Evolutionary conservation across 805 yeast genomes (phyloP).

Genomic region (Nakazawaea wyomingensis): DNA sequence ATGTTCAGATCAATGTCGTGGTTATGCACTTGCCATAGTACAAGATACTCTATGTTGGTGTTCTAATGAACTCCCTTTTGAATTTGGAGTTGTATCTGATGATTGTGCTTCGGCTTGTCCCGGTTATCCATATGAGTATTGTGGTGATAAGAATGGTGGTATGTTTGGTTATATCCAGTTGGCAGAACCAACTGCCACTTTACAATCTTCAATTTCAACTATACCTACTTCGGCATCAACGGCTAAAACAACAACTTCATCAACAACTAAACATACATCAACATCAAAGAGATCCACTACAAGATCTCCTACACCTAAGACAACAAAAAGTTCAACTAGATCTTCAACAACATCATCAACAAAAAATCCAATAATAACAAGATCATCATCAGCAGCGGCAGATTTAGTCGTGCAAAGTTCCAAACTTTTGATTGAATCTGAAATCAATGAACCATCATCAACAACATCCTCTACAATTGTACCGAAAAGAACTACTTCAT

Average conservation of each 20-base stretch:
- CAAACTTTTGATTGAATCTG: too few species aligned
- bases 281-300: not conserved
- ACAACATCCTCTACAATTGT: too few species aligned
- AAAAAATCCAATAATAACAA: not conserved
- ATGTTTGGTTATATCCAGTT: conserved; percentile 21
- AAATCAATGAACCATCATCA: too few species aligned
- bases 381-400: not conserved
- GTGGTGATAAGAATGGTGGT: conserved; percentile 26
- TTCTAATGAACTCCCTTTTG: conserved; percentile 36
- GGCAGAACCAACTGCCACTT: conserved; percentile 11
- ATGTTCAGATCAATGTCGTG: conserved; percentile 36
- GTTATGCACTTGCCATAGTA: conserved; percentile 39
- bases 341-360: not conserved
- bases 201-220: conserved; percentile 1
- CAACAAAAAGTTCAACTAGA: too few species aligned
- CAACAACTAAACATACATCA: not conserved
- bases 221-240: conserved; percentile 1
- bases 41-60: conserved; percentile 44
- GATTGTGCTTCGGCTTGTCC: conserved; percentile 38
- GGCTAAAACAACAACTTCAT: not conserved
- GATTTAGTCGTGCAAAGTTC: not conserved
- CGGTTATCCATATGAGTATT: conserved; percentile 36
- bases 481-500: too few species aligned
- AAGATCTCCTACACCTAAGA: not conserved
- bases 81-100: conserved; percentile 29